These are phyloP conservation scores for Suillus lakei DNA, from an alignment of 768 basidiomycete species.

Conservation along the genomic window DNA sequence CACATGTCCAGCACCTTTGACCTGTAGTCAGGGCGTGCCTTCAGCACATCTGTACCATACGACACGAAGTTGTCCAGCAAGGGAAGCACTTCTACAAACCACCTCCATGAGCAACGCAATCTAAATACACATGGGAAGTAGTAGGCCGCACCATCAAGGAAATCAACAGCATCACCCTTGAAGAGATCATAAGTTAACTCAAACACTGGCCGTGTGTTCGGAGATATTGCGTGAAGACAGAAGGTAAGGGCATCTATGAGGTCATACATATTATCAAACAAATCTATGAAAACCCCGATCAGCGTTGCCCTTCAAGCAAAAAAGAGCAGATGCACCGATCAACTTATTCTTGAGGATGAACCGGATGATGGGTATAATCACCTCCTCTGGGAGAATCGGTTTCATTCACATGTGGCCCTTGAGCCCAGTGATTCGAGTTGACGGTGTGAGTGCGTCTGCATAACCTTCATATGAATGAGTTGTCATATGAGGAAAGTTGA, in stretches of 20 bases:
- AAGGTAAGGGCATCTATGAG: conserved; percentile 85
- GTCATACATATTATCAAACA: conserved; percentile 88
- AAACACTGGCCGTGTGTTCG: conserved; percentile 87
- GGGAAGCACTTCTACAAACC: conserved; percentile 78
- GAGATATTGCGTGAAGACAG: conserved; percentile 74
- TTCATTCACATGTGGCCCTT: too few species aligned
- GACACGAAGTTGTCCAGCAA: conserved; percentile 89
- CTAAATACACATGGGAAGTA: background rate
- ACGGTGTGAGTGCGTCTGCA: too few species aligned
- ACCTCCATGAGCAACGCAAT: background rate
- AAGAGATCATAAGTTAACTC: conserved; percentile 83
- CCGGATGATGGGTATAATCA: conserved; percentile 76
- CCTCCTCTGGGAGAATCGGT: too few species aligned
- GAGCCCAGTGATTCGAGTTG: too few species aligned
- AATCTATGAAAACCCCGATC: conserved; percentile 48
- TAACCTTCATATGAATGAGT: too few species aligned
- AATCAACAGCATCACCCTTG: conserved; percentile 84
- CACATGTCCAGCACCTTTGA: conserved; percentile 86
- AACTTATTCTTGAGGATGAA: conserved; percentile 80
- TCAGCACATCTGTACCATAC: conserved; percentile 78
- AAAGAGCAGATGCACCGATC: conserved; percentile 55
- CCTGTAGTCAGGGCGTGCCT: conserved; percentile 73
- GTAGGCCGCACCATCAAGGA: conserved; percentile 70
- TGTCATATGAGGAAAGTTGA: too few species aligned
- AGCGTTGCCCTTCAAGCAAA: background rate